Percentiles rank a stretch among this genome's conserved stretches.
These are phyloP conservation scores for Debaryomyces fabryi DNA, from an alignment of 1,139 yeast species.

Conservation along the genomic window DNA sequence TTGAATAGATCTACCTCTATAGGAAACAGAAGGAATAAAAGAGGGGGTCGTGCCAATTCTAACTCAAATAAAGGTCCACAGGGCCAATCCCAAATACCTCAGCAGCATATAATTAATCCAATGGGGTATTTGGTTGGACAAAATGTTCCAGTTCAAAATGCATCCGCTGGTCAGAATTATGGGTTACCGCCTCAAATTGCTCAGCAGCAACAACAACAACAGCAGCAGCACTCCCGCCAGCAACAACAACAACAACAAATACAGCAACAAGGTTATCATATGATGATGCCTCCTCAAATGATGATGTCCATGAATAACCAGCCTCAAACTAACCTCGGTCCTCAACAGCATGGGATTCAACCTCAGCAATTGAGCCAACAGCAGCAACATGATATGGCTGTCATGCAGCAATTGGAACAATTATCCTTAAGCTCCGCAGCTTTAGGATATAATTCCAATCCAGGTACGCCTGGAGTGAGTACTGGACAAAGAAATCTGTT, in stretches of 20 bases:
- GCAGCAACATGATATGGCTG: constrained; percentile 33
- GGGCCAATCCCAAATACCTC: constrained; percentile 11
- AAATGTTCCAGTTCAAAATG: constrained; percentile 8
- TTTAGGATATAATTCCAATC: constrained; percentile 50
- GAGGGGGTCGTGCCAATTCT: constrained; percentile 20
- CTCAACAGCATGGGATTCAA: constrained; percentile 8
- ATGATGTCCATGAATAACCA: constrained; percentile 12
- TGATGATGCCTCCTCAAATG: constrained; percentile 12
- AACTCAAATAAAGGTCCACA: constrained; percentile 7
- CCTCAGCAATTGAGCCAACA: constrained; percentile 15
- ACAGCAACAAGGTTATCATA: constrained; percentile 12
- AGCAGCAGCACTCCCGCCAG: not conserved
- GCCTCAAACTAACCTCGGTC: constrained; percentile 14
- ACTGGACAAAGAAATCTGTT: constrained; percentile 25
- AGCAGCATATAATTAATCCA: constrained; percentile 8
- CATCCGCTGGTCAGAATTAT: constrained; percentile 2
- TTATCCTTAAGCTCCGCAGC: constrained; percentile 53
- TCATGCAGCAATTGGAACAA: constrained; percentile 54
- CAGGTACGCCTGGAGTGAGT: constrained; percentile 40
- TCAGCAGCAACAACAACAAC: constrained; percentile 14
- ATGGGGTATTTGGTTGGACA: constrained; percentile 2
- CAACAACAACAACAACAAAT: constrained; percentile 8
- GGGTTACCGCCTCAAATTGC: constrained; percentile 9
- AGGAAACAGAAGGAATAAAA: constrained; percentile 23
- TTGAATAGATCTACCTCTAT: constrained; percentile 33